Evolutionary conservation across 2,329 filamentous ascomycete species (phyloP), one percentile per base, ranked within the genome.

Genomic region (Xylaria sp.): DNA sequence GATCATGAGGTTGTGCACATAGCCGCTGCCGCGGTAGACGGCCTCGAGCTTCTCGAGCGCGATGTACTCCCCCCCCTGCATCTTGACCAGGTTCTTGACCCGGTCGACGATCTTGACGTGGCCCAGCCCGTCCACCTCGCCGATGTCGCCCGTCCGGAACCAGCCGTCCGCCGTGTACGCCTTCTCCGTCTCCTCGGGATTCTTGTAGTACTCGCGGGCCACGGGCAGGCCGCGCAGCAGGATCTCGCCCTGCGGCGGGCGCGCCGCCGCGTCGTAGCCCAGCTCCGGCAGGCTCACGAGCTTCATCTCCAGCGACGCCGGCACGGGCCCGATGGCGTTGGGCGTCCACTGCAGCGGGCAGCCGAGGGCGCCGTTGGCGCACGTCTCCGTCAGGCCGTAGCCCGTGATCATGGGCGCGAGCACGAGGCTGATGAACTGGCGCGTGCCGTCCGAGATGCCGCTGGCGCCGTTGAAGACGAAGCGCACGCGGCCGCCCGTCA

Each of bases 61-160:
- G 71, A 97, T 95, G 74, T 97, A 97, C 79, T 97, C 93, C 64
- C 93, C 93, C 56, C 92, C 92, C 61, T 91, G 84, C 60, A 94
- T 92, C 86, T 97, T 97, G 74, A 97, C 90, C 51, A 97, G 79
- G 76, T 97, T 97, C 87, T 97, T 97, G 85, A 96, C 92, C 64
- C 93, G 91, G 73, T 97, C 93, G 69, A 97, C 92, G 71, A 97
- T 88, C 64, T 81, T 84, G 62, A 97, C 75, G 71, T 96, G 90
- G 40, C 93, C 93, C 57, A 88, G 81, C 41, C 77, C 70, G 72
- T 93, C 87, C 66, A 93, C 94, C 71, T 97, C 90, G 66, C 93
- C 93, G 71, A 97, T 94, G 68, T 97, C 93, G 57, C 93, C 93
- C 16, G 92, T 96, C 82, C 89, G 93, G 83, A 97, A 97, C 94